Conservation (phyloP, 2,329 filamentous ascomycete genomes). For the Bipolaris cookei region DNA sequence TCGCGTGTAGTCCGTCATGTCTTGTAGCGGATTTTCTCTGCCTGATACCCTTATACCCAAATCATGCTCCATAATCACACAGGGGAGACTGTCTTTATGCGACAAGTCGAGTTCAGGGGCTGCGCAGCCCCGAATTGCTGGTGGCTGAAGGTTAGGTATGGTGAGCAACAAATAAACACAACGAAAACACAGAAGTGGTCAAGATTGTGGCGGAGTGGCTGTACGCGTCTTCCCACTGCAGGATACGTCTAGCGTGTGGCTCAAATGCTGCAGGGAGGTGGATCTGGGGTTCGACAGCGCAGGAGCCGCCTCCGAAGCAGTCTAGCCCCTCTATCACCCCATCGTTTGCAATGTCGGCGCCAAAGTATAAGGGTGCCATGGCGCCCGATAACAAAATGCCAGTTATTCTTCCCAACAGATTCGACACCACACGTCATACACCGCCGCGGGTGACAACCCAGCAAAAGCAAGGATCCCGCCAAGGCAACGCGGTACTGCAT, state of each 20-base stretch:
- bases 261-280: slow-evolving; percentile 10
- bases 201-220: not conserved
- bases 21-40: too few relatives aligned
- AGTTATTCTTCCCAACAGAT: slow-evolving; percentile 10
- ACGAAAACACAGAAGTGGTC: not conserved
- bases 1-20: too few relatives aligned
- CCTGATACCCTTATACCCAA: too few relatives aligned
- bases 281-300: slow-evolving; percentile 12
- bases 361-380: slow-evolving; percentile 14
- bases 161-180: not conserved
- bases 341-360: not conserved
- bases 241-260: slow-evolving; percentile 6
- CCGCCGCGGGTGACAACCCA: slow-evolving; percentile 2
- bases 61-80: too few relatives aligned
- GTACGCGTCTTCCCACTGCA: not conserved
- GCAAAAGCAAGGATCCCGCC: slow-evolving; percentile 23
- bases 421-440: slow-evolving; percentile 7
- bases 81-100: too few relatives aligned
- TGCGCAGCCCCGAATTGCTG: too few relatives aligned
- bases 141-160: not conserved
- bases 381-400: not conserved
- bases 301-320: slow-evolving; percentile 7
- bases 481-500: slow-evolving; percentile 19
- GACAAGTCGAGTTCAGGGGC: too few relatives aligned
- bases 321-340: slow-evolving; percentile 11